Evolutionary conservation across 495 filamentous ascomycete species (phyloP), one percentile per base, ranked within the genome.

Genomic region (Sabuloglossum arenarium): DNA sequence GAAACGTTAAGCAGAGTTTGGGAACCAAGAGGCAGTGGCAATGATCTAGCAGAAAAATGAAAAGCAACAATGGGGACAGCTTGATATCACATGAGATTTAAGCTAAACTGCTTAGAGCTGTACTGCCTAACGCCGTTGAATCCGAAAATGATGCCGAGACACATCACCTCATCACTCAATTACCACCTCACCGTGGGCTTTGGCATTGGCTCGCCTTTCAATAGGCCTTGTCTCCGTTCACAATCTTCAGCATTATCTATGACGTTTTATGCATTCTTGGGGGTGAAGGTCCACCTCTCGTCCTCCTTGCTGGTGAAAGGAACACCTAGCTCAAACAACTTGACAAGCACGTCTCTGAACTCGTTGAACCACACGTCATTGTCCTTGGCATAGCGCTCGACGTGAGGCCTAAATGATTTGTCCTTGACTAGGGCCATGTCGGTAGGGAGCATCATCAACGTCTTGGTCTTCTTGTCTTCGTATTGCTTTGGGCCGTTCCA

Each of bases 401-500:
- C 88, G 65, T 85, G 82, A 65, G 77, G 70, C 73, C 75, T 80
- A 79, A 97, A 94, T 53, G 70, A 73, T 75, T 90, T 86, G 71
- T 98, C 91, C 71, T 88, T 81, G 68, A 91, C 68, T 51, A 98
- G 70, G 32, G 80, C 86, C 70, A 93, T 80, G 65, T 98, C 91
- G 56, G 87, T 81, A 57, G 91, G 91, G 63, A 98, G 72, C 91
- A 98, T 98, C 91, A 98, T 98, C 61, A 98, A 71, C 50, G 76
- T 76, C 75, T 88, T 85, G 61, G 80, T 88, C 64, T 70, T 75
- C 69, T 82, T 80, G 71, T 98, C 91, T 69, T 88, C 77, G 68
- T 78, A 89, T 76, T 94, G 77, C 64, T 74, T 75, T 34, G 88
- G 88, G 21, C 91, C 91, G 65, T 90, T 79, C 91, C 91, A 97